Evolutionary conservation across 768 basidiomycete species (phyloP).

Genomic region (Mrakia hoshinonis): DNA sequence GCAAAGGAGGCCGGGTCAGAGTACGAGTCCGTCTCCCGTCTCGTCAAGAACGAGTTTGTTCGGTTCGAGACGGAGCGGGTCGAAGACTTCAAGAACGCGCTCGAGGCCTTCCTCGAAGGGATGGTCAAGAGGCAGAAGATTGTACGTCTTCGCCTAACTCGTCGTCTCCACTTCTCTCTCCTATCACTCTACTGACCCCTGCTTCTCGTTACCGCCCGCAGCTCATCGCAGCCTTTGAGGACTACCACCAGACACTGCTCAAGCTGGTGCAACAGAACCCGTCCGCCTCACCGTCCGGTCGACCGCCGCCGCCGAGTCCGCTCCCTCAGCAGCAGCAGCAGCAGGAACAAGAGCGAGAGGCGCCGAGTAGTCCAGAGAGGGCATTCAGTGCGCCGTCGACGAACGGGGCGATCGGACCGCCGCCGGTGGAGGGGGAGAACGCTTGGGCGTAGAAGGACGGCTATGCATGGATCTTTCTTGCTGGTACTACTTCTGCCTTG

Average conservation of each 20-base stretch:
- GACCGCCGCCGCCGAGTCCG: too few species aligned
- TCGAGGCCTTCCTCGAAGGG: conserved; percentile 76
- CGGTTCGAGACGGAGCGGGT: conserved; percentile 89
- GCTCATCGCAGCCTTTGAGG: conserved; percentile 72
- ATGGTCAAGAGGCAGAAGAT: conserved; percentile 79
- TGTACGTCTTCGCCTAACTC: conserved; percentile 44
- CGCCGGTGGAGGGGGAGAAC: too few species aligned
- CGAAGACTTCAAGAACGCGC: conserved; percentile 77
- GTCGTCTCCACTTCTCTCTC: not conserved
- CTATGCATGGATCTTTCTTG: too few species aligned
- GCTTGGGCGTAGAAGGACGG: too few species aligned
- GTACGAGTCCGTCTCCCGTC: conserved; percentile 76
- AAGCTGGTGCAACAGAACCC: conserved; percentile 28
- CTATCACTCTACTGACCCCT: not conserved
- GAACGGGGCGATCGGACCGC: too few species aligned
- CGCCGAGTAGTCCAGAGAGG: too few species aligned
- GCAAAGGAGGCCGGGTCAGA: conserved; percentile 75
- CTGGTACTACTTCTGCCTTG: too few species aligned
- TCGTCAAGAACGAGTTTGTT: conserved; percentile 79
- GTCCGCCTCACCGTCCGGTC: not conserved
- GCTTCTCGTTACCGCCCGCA: conserved; percentile 34
- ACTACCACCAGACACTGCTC: conserved; percentile 64
- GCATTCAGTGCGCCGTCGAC: too few species aligned
- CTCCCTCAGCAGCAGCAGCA: too few species aligned
- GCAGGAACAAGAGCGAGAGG: too few species aligned